These are phyloP conservation scores for Cercospora sesami DNA, from an alignment of 2,329 filamentous ascomycete species.

Conservation along the genomic window DNA sequence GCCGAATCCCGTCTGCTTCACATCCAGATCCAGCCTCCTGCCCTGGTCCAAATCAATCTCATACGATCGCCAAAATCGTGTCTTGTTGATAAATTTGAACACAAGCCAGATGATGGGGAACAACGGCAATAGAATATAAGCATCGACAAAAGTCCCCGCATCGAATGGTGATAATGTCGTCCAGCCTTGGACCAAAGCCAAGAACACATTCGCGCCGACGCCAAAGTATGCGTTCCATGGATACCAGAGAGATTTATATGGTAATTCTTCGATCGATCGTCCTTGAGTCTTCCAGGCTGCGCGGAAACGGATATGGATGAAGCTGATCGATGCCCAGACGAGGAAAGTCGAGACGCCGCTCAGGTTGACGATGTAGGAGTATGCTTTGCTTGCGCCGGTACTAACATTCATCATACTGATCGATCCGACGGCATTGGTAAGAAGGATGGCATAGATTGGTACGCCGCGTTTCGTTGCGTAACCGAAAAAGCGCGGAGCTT, in stretches of 20 bases:
- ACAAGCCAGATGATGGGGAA: constrained; percentile 50
- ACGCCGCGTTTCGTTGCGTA: constrained; percentile 66
- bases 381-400: constrained; percentile 65
- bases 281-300: constrained; percentile 62
- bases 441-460: constrained; percentile 60
- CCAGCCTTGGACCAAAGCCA: constrained; percentile 57
- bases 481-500: constrained; percentile 69
- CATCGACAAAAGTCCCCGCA: constrained; percentile 54
- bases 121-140: constrained; percentile 56
- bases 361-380: constrained; percentile 66
- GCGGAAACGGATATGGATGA: constrained; percentile 72
- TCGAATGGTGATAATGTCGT: constrained; percentile 55
- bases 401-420: constrained; percentile 75
- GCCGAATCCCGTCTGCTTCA: neutral
- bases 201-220: constrained; percentile 50
- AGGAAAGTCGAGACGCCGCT: constrained; percentile 68
- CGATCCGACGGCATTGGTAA: constrained; percentile 70
- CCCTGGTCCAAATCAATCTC: constrained; percentile 49
- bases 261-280: constrained; percentile 52
- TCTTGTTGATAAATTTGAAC: constrained; percentile 50
- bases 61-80: constrained; percentile 38
- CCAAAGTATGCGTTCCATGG: constrained; percentile 55
- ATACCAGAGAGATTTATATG: constrained; percentile 51
- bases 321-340: constrained; percentile 69
- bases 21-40: constrained; percentile 42